These are phyloP conservation scores for Starmerella apis DNA, from an alignment of 805 yeast genomes.

Conservation along the genomic window DNA sequence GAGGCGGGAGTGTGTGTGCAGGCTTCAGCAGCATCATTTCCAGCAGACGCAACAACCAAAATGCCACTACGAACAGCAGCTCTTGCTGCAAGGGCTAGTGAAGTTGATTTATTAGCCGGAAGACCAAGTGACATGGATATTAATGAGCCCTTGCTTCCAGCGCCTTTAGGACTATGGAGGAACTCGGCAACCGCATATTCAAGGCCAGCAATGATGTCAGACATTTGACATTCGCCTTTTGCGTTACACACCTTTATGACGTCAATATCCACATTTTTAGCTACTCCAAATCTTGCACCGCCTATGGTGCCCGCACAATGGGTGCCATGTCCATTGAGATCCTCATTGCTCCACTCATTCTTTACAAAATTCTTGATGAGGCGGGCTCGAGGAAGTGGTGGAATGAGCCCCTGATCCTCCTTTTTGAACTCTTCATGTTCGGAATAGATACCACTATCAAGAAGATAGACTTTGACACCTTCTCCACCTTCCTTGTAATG, in stretches of 20 bases:
- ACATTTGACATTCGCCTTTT: conserved; percentile 53
- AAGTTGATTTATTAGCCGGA: conserved; percentile 58
- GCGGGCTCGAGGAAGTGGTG: conserved; percentile 30
- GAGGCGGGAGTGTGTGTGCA: conserved; percentile 79
- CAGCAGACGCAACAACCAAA: conserved; percentile 54
- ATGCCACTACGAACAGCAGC: conserved; percentile 68
- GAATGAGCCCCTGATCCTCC: conserved; percentile 23
- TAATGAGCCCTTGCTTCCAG: conserved; percentile 30
- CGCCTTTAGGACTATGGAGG: not conserved
- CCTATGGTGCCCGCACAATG: conserved; percentile 88
- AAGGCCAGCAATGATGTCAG: conserved; percentile 33
- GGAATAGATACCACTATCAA: conserved; percentile 62
- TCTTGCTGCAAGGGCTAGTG: conserved; percentile 63
- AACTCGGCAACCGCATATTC: conserved; percentile 31
- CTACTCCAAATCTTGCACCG: conserved; percentile 69
- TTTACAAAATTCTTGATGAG: conserved; percentile 39
- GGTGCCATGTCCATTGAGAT: conserved; percentile 78
- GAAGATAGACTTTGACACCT: conserved; percentile 60
- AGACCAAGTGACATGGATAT: conserved; percentile 70
- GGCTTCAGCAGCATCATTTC: conserved; percentile 67
- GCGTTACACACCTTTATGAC: conserved; percentile 66
- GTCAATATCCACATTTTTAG: conserved; percentile 53
- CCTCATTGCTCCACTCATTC: conserved; percentile 41
- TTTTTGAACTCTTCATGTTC: conserved; percentile 37
- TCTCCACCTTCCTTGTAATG: conserved; percentile 37